Percentiles rank a stretch among this genome's conserved stretches.
These are phyloP conservation scores for Lagenidium sp. DNA, from an alignment of 352 stramenopile genomes.

Conservation along the genomic window DNA sequence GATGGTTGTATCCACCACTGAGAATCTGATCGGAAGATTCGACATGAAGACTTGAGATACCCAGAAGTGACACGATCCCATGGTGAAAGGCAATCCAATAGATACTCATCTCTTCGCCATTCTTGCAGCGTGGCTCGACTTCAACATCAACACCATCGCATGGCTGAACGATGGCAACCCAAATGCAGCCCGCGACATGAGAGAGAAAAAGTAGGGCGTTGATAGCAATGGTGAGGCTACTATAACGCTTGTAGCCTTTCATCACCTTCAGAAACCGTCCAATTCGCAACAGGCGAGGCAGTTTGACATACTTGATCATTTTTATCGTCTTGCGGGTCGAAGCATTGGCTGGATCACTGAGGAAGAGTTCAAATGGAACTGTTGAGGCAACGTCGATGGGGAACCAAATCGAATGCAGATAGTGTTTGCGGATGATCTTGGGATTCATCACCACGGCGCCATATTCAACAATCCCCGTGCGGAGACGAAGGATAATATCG, in stretches of 20 bases:
- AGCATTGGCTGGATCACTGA: conserved; percentile 20
- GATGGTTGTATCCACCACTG: conserved; percentile 27
- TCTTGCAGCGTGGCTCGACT: conserved; percentile 16
- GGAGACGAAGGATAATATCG: conserved; percentile 45
- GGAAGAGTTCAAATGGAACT: conserved; percentile 48
- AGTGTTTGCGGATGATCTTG: conserved; percentile 26
- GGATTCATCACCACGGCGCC: conserved; percentile 49
- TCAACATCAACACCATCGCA: conserved; percentile 16
- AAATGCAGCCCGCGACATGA: conserved; percentile 45
- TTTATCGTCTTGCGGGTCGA: conserved; percentile 65
- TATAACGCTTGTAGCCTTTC: conserved; percentile 51
- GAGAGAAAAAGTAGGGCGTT: conserved; percentile 39
- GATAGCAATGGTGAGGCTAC: conserved; percentile 37
- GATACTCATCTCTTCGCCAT: conserved; percentile 24
- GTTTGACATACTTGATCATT: conserved; percentile 68
- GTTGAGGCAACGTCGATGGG: conserved; percentile 45
- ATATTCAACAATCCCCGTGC: conserved; percentile 49
- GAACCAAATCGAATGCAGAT: conserved; percentile 52
- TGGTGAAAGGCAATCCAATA: conserved; percentile 57
- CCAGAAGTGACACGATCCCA: conserved; percentile 41
- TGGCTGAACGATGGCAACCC: conserved; percentile 40
- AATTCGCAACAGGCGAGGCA: conserved; percentile 43
- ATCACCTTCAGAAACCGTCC: conserved; percentile 51
- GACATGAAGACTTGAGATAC: conserved; percentile 32
- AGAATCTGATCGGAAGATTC: conserved; percentile 37